Evolutionary conservation across 306 rosid genomes (phyloP), one percentile per base, ranked within the genome.

Genomic region (Luffa aegyptiaca): DNA sequence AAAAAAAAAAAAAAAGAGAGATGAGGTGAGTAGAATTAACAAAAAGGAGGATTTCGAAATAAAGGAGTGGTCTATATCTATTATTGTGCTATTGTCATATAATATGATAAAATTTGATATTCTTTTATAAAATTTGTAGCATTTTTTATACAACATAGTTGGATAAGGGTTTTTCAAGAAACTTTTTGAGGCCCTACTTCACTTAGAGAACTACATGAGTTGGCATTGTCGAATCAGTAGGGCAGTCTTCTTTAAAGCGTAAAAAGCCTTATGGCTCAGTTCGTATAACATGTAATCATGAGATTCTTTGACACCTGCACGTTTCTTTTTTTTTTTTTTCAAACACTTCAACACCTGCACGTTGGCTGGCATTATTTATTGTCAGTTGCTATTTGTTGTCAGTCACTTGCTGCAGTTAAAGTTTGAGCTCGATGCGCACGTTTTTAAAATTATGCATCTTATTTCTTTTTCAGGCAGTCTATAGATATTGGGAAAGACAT

Each of bases 401-500:
- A 5, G 5, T 36, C 11, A 36, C 6, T 66, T 66, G 5, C 49
- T 66, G 73, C 48, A 17, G 49, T 39, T 65, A 9, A 41, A 12
- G 52, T 17, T 7, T 80, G 10, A 39, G 71, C 72, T 17, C 18
- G 51, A 8, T 37, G 20, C 51, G 18, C 48, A 72, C 75, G 48
- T 18, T 56, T 62, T 79, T 81, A 87, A 74, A 85, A 75, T 82
- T 73, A 81, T 61, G 63, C 51, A 71, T 44, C 17, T 74, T 55
- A 35, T 81, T 20, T 73, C 31, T 79, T 35, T 86, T 90, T 84
- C 90, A 96, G 99, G 93, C 80, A 62, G 86, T 96, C 79, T 93
- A 84, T 86, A 84, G 99, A 88, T 89, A 86, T 79, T 96, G 99
- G 99, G 92, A 93, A 86, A 90, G 99, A 80, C 85, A 86, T 84